Evolutionary conservation across 768 basidiomycete genomes (phyloP), one percentile per base, ranked within the genome.

Genomic region (Russula vinacea): DNA sequence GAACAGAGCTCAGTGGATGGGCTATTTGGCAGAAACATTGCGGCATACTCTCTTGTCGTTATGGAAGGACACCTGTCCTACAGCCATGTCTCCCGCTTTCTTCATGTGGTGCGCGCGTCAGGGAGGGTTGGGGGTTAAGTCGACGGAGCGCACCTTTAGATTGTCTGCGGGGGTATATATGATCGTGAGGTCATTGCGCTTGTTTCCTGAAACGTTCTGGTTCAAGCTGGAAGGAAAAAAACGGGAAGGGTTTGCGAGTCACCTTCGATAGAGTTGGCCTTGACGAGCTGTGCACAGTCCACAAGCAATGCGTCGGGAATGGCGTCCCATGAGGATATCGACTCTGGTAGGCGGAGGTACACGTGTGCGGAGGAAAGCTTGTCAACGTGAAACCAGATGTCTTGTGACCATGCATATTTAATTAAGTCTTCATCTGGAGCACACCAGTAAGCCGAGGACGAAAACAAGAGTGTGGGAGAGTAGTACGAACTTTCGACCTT

Each of bases 71-170:
- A 99, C 97, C 71, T 94, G 90, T 0, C 97, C 97, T 3, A 96
- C 88, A 3, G 92, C 94, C 94, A 97, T 98, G 72, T 96, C 94
- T 3, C 96, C 96, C 8, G 90, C 88, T 92, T 99, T 99, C 92
- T 95, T 71, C 11, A 17, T 51, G 22, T 2, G 54, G 55, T 1
- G 35, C 37, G 24, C 5, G 32, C 32, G 26, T 45, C 19, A 17
- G 51, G 8, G 24, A 13, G 16, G 17, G 22, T 40, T 24, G n/a
- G 35, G 4, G 40, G n/a, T 22, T 22, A 52, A 8, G 26, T 22
- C 26, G 45, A 32, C 5, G 26, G 9, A 9, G 7, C 77, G 17
- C 56, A 93, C 93, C 85, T 96, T 94, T 62, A 99, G 79, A 73
- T 98, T 99, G 64, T 87, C 83, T 13, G 85, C 91, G 0, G 94